Conservation (phyloP, 1,284 basidiomycete species). For the Trametes polyzona region DNA sequence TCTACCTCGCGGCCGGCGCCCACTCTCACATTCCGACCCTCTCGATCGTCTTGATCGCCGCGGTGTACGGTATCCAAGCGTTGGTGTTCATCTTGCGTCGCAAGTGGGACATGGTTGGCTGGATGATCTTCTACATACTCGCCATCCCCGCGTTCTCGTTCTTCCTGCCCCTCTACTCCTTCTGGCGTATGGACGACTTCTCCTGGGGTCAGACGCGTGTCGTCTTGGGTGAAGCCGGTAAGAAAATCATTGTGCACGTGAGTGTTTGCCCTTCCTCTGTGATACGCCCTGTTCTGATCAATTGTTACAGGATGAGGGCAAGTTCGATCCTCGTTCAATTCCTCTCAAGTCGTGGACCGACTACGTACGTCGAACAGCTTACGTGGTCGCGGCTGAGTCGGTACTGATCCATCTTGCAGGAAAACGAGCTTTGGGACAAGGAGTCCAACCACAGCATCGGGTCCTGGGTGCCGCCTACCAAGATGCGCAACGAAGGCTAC, state of each 20-base stretch:
- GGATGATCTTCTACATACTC: conserved; percentile 96
- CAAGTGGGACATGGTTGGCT: conserved; percentile 96
- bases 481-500: conserved; percentile 71
- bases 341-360: conserved; percentile 97
- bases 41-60: conserved; percentile 90
- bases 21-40: conserved; percentile 72
- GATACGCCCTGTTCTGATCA: not conserved
- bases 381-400: not conserved
- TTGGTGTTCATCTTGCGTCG: conserved; percentile 85
- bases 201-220: conserved; percentile 96
- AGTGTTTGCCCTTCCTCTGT: conserved; percentile 34
- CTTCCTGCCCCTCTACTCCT: conserved; percentile 93
- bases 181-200: conserved; percentile 99
- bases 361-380: conserved; percentile 69
- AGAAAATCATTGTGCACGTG: conserved; percentile 94
- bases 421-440: conserved; percentile 97
- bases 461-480: conserved; percentile 78
- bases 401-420: conserved; percentile 43
- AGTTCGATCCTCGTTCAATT: conserved; percentile 91
- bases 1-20: conserved; percentile 74
- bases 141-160: conserved; percentile 93
- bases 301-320: conserved; percentile 84
- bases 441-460: conserved; percentile 92
- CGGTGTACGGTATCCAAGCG: conserved; percentile 92
- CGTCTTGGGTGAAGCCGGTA: conserved; percentile 93